Conservation (phyloP, 2,329 filamentous ascomycete genomes). For the Graphiopsis chlorocephala region DNA sequence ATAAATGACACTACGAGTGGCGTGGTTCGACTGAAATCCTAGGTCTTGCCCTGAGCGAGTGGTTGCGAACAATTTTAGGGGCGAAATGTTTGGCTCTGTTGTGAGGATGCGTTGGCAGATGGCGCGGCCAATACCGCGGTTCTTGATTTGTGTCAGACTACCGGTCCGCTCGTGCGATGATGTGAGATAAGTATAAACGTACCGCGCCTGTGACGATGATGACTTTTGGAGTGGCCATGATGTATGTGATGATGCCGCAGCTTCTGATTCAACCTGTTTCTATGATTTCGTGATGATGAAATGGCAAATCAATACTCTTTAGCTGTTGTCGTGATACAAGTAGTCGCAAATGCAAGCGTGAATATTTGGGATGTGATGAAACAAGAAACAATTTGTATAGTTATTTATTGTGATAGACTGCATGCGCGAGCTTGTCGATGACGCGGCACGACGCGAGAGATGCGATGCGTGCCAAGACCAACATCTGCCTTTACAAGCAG, state of each 20-base stretch:
- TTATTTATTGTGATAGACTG: not conserved
- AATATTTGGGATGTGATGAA: not conserved
- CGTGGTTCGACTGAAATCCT: slow-evolving; percentile 20
- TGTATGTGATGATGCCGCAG: not conserved
- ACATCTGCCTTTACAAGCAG: not conserved
- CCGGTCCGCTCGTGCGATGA: no score
- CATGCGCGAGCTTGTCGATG: not conserved
- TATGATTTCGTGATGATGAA: not conserved
- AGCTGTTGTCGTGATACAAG: not conserved
- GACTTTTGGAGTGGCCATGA: slow-evolving; percentile 30
- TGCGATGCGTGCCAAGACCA: not conserved
- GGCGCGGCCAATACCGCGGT: slow-evolving; percentile 37
- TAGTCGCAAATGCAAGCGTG: not conserved
- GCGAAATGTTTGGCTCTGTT: slow-evolving; percentile 19
- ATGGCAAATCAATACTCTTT: not conserved
- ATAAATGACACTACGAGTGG: slow-evolving; percentile 27
- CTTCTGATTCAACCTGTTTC: not conserved
- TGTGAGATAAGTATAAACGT: slow-evolving; percentile 12
- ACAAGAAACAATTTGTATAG: not conserved
- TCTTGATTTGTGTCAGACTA: slow-evolving; percentile 24
- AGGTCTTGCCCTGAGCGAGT: slow-evolving; percentile 33
- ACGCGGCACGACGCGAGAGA: not conserved
- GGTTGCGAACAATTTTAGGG: slow-evolving; percentile 34
- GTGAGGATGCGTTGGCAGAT: slow-evolving; percentile 34
- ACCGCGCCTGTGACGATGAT: slow-evolving; percentile 37